phyloP scores from a whole-genome alignment of 129 eudicot genomes.

The Saposhnikovia divaricata region DNA sequence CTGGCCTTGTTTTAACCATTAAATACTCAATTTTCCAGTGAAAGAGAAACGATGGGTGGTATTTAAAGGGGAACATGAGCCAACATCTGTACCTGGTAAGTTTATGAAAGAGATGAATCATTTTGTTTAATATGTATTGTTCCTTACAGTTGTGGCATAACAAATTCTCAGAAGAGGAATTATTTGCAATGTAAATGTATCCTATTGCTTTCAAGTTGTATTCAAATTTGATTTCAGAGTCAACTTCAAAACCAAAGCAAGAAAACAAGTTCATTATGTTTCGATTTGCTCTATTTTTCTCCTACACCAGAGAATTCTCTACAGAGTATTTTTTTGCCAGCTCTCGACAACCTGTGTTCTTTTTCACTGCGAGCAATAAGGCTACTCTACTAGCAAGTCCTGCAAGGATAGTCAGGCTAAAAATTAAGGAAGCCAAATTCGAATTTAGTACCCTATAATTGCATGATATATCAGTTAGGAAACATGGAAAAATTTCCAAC shows the following conservation, averaged over 20 bases:
- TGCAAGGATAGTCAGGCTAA: background rate
- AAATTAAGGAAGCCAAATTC: background rate
- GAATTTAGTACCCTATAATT: background rate
- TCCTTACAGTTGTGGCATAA: background rate
- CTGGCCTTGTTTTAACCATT: background rate
- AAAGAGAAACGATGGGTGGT: constrained; percentile 91
- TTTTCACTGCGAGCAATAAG: background rate
- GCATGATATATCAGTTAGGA: background rate
- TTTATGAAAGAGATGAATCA: constrained; percentile 5
- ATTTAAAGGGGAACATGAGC: constrained; percentile 85
- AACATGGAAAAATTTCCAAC: background rate
- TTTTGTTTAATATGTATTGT: background rate
- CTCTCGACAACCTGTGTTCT: background rate
- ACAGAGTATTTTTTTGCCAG: background rate
- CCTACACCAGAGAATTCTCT: background rate
- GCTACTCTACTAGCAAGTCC: background rate
- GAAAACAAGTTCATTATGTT: background rate
- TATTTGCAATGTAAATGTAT: background rate
- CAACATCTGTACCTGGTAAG: constrained; percentile 83
- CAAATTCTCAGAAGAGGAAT: background rate
- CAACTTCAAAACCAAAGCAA: background rate
- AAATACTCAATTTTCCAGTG: constrained; percentile 43
- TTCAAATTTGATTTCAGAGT: background rate
- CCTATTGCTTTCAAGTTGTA: background rate
- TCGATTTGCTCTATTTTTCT: background rate